A percentile compares a stretch with the other conserved stretches of the same genome.
phyloP scores from a whole-genome alignment of 345 rosid species.

The Moricandia arvensis region DNA sequence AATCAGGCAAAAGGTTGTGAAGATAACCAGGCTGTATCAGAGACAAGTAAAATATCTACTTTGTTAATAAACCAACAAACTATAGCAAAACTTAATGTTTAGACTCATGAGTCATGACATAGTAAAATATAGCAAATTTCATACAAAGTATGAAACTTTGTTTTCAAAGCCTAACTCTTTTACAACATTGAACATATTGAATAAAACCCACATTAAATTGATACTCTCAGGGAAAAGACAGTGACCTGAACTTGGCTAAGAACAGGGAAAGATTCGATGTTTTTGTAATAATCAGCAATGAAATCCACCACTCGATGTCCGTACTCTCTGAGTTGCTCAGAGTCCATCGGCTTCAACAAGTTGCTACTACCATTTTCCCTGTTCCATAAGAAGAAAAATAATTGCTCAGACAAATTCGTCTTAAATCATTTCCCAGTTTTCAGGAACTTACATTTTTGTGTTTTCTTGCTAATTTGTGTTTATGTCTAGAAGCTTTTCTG shows the following conservation, averaged over 20 bases:
- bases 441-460: background rate
- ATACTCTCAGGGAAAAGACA: no score
- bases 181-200: background rate
- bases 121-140: background rate
- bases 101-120: background rate
- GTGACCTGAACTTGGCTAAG: slow-evolving; percentile 84
- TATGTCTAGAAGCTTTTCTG: background rate
- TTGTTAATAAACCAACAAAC: background rate
- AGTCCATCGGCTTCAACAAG: slow-evolving; percentile 60
- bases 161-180: background rate
- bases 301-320: slow-evolving; percentile 90
- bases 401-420: background rate
- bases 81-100: background rate
- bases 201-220: slow-evolving; percentile 6
- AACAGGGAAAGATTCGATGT: slow-evolving; percentile 77
- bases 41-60: background rate
- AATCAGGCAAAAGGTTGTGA: slow-evolving; percentile 32
- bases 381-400: background rate
- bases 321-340: slow-evolving; percentile 68
- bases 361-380: slow-evolving; percentile 31
- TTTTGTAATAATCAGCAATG: slow-evolving; percentile 82
- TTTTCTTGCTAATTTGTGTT: background rate
- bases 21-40: slow-evolving; percentile 81
- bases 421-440: background rate
- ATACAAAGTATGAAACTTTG: background rate